These are phyloP conservation scores for Linnemannia zychae DNA, from an alignment of 192 early-diverging fungal genomes.

Conservation along the genomic window DNA sequence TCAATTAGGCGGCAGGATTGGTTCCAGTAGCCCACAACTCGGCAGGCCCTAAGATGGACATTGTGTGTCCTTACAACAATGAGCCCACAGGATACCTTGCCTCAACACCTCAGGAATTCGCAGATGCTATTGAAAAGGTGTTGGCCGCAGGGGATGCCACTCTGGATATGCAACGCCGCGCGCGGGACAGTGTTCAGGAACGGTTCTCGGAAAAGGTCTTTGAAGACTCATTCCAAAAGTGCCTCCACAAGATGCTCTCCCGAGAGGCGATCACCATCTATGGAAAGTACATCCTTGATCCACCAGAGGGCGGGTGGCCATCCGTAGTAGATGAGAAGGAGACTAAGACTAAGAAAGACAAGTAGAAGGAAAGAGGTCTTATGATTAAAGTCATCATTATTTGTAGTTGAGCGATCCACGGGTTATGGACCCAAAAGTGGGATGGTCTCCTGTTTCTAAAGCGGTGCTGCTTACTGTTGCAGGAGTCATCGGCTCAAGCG, in stretches of 20 bases:
- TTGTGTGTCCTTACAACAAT: constrained; percentile 69
- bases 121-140: constrained; percentile 64
- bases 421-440: too few species aligned
- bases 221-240: constrained; percentile 28
- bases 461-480: too few species aligned
- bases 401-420: too few species aligned
- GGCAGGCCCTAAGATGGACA: constrained; percentile 90
- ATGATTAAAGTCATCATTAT: background rate
- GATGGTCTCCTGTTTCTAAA: too few species aligned
- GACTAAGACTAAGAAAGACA: background rate
- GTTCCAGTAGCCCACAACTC: constrained; percentile 87
- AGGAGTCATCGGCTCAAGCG: too few species aligned
- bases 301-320: constrained; percentile 15
- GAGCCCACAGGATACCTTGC: constrained; percentile 75
- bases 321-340: background rate
- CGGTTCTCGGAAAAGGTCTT: constrained; percentile 79
- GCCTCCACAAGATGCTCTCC: constrained; percentile 30
- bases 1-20: constrained; percentile 80
- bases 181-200: constrained; percentile 70
- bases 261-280: constrained; percentile 39
- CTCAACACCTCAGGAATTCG: constrained; percentile 73
- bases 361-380: background rate
- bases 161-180: constrained; percentile 68
- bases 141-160: constrained; percentile 59
- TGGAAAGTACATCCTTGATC: constrained; percentile 37